phyloP scores from a whole-genome alignment of 2,329 filamentous ascomycete species.

The Trichoderma afroharzianum region DNA sequence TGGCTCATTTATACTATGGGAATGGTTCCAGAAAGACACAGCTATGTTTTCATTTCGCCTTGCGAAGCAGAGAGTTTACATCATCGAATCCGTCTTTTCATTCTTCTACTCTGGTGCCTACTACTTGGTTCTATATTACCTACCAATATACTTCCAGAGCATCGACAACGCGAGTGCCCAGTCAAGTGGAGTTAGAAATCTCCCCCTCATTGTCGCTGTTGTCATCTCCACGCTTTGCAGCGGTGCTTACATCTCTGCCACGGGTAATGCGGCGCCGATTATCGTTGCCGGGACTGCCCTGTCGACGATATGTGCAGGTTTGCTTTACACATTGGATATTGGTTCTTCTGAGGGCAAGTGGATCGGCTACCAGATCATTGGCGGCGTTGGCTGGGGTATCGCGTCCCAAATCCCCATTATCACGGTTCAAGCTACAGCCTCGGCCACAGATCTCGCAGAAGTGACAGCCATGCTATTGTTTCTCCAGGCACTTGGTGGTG shows the following conservation, averaged over 20 bases:
- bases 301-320: not conserved
- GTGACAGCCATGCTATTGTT: not conserved
- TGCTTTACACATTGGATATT: not conserved
- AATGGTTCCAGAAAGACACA: not conserved
- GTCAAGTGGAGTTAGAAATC: not conserved
- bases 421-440: not conserved
- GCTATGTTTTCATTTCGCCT: not conserved
- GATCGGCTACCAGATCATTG: not conserved
- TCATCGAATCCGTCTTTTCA: not conserved
- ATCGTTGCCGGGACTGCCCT: not conserved
- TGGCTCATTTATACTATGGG: not conserved
- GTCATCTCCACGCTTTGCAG: not conserved
- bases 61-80: not conserved
- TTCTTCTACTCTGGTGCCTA: not conserved
- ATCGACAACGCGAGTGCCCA: not conserved
- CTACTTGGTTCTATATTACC: not conserved
- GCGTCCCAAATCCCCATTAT: not conserved
- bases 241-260: not conserved
- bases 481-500: not conserved
- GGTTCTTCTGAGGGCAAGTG: not conserved
- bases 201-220: not conserved
- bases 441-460: not conserved
- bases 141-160: not conserved
- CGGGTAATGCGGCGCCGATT: not conserved
- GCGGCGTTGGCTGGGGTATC: not conserved